Conservation (phyloP, 2,329 filamentous ascomycete species). For the Hypoxylon sp. region DNA sequence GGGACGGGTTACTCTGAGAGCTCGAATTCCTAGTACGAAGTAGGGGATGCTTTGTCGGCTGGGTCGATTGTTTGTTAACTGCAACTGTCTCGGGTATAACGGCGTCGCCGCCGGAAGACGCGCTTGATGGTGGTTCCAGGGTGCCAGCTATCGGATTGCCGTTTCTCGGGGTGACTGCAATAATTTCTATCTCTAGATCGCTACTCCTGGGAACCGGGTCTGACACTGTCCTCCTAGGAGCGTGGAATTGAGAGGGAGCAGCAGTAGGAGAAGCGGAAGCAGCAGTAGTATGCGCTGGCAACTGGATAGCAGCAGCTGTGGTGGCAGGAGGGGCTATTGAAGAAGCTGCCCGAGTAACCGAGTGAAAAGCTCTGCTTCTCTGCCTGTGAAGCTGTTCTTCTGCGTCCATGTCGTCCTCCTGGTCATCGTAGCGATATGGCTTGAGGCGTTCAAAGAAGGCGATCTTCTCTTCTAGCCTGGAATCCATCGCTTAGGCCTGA, state of each 20-base stretch:
- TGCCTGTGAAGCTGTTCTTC: slow-evolving; percentile 49
- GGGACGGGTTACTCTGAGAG: slow-evolving; percentile 31
- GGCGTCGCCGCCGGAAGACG: slow-evolving; percentile 6
- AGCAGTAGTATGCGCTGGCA: too few species aligned
- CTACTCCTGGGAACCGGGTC: slow-evolving; percentile 20
- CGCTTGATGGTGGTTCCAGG: neutral
- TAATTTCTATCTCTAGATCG: slow-evolving; percentile 34
- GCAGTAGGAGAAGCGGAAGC: neutral
- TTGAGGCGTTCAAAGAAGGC: slow-evolving; percentile 57
- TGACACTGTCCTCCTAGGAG: slow-evolving; percentile 21
- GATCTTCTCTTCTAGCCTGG: slow-evolving; percentile 51
- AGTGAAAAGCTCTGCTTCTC: slow-evolving; percentile 37
- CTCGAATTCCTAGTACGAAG: slow-evolving; percentile 30
- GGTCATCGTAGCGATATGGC: slow-evolving; percentile 41
- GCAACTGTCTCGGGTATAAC: slow-evolving; percentile 34
- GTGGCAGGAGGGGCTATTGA: neutral
- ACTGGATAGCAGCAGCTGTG: neutral
- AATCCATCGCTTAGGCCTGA: slow-evolving; percentile 36
- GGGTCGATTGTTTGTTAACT: slow-evolving; percentile 12
- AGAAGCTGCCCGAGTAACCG: slow-evolving; percentile 37
- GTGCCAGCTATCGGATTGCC: neutral
- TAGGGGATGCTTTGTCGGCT: slow-evolving; percentile 15
- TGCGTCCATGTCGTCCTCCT: slow-evolving; percentile 45
- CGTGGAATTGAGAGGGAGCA: too few species aligned
- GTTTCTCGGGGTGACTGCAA: slow-evolving; percentile 33